These are phyloP conservation scores for Tardiomyces digboiensis DNA, from an alignment of 1,139 yeast genomes.

Conservation along the genomic window DNA sequence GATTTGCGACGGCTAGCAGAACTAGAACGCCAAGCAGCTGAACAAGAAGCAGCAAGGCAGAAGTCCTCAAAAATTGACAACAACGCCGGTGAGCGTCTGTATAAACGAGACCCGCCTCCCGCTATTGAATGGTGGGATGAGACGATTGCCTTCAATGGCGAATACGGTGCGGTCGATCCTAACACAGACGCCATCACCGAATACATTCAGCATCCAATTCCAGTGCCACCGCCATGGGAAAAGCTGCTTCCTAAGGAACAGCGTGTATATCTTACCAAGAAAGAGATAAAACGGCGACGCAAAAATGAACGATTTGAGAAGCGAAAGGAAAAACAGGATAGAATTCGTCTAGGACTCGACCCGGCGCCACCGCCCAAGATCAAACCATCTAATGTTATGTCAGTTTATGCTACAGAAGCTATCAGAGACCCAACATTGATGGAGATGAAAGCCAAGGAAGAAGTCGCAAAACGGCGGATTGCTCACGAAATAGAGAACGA, in stretches of 20 bases:
- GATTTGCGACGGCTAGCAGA: constrained; percentile 2
- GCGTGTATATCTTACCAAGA: constrained; percentile 58
- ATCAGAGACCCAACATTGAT: constrained; percentile 81
- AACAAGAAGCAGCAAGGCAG: constrained; percentile 1
- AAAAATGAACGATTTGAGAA: constrained; percentile 52
- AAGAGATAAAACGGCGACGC: constrained; percentile 65
- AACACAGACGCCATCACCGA: constrained; percentile 43
- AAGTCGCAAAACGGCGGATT: constrained; percentile 50
- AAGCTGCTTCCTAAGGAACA: constrained; percentile 32
- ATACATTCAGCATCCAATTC: constrained; percentile 78
- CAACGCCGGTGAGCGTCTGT: constrained; percentile 42
- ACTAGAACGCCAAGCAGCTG: background rate
- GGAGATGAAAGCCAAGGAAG: constrained; percentile 58
- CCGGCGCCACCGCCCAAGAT: constrained; percentile 89
- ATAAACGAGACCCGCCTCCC: constrained; percentile 43
- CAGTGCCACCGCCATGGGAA: constrained; percentile 50
- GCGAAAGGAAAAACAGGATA: constrained; percentile 64
- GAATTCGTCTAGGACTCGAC: constrained; percentile 67
- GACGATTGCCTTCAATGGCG: constrained; percentile 25
- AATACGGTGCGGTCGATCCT: constrained; percentile 17
- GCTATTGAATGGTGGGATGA: constrained; percentile 78
- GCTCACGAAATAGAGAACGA: constrained; percentile 54
- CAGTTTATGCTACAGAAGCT: constrained; percentile 73
- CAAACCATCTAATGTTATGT: constrained; percentile 73
- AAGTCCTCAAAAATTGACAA: constrained; percentile 31